Conservation (phyloP, 257 asterid species). For the Fraxinus excelsior region DNA sequence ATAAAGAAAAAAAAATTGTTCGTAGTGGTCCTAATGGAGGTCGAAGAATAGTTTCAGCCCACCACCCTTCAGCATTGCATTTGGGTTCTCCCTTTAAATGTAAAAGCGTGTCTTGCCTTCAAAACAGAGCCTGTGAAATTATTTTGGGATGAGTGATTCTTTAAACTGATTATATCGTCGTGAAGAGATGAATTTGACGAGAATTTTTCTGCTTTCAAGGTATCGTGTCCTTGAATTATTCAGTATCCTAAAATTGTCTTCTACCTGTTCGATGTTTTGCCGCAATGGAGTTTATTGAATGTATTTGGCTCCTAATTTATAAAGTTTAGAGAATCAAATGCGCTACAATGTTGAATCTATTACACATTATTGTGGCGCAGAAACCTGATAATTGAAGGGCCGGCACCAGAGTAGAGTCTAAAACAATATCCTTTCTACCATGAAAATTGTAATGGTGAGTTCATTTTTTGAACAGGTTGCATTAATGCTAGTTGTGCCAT, state of each 20-base stretch:
- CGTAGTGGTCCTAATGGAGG: no score
- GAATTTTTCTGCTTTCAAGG: background rate
- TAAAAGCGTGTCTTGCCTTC: no score
- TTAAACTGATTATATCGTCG: no score
- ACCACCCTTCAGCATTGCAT: no score
- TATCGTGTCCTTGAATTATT: background rate
- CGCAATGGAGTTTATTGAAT: background rate
- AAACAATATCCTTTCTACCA: background rate
- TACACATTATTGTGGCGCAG: background rate
- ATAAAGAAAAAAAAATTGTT: no score
- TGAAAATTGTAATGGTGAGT: background rate
- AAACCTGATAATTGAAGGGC: background rate
- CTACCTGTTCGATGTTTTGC: background rate
- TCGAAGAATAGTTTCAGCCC: no score
- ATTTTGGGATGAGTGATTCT: no score
- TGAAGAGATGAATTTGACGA: no score
- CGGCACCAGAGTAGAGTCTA: background rate
- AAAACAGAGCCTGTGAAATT: no score
- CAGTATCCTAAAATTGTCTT: no score
- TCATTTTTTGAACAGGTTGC: constrained; percentile 20
- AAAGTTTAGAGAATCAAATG: background rate
- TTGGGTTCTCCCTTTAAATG: no score
- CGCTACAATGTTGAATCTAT: background rate
- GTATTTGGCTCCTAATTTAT: background rate
- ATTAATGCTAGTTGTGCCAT: constrained; percentile 9